Conservation (phyloP, 495 filamentous ascomycete genomes). For the Neurospora tetraspora region DNA sequence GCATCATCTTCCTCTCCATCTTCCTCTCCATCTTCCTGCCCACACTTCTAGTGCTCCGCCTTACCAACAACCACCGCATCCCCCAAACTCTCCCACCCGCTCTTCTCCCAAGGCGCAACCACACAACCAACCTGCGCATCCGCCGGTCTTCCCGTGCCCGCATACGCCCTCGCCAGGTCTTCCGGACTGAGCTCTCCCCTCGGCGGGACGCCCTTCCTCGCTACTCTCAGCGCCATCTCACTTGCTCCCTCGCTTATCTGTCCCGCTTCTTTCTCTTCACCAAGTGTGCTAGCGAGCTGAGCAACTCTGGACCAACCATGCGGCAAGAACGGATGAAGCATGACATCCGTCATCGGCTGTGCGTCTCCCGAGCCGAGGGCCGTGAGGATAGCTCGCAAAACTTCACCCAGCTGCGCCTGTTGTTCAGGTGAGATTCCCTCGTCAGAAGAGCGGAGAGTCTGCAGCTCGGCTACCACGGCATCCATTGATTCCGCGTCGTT, state of each 20-base stretch:
- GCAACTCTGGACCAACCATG: constrained; percentile 70
- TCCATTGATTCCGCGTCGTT: constrained; percentile 65
- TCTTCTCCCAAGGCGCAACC: constrained; percentile 65
- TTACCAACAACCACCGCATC: constrained; percentile 7
- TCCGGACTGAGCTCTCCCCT: constrained; percentile 53
- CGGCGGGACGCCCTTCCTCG: constrained; percentile 61
- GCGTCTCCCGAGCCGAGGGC: constrained; percentile 24
- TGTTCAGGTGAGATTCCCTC: constrained; percentile 29
- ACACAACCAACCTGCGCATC: constrained; percentile 72
- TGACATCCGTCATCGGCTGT: constrained; percentile 59
- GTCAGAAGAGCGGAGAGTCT: constrained; percentile 55
- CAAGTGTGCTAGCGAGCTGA: constrained; percentile 5
- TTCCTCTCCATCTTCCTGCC: not conserved
- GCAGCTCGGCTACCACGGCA: constrained; percentile 71
- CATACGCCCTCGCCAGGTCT: constrained; percentile 65
- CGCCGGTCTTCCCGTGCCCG: constrained; percentile 56
- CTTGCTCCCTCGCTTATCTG: constrained; percentile 46
- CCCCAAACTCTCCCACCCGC: constrained; percentile 49
- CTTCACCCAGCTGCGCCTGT: constrained; percentile 36
- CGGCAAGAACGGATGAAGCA: constrained; percentile 65
- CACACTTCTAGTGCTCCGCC: not conserved
- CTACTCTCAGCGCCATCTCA: constrained; percentile 72
- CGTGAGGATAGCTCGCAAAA: constrained; percentile 33
- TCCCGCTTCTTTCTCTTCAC: constrained; percentile 11
- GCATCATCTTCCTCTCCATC: not conserved